Percentiles rank a stretch among this genome's conserved stretches.
phyloP scores from a whole-genome alignment of 352 stramenopile genomes.

The Pythium guiyangense region DNA sequence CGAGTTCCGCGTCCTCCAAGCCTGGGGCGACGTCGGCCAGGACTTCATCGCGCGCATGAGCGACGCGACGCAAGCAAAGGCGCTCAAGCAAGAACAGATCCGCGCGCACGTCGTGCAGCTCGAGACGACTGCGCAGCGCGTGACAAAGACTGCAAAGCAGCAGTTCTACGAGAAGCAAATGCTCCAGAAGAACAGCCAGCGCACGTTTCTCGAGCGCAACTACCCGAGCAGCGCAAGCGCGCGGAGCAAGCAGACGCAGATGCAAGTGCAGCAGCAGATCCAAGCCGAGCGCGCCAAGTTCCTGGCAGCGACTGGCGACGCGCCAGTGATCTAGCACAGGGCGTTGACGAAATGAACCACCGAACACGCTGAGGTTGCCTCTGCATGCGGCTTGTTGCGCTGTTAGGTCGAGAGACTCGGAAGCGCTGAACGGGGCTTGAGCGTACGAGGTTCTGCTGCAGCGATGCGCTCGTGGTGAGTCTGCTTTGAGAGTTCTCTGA shows the following conservation, averaged over 20 bases:
- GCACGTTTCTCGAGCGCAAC: slow-evolving; percentile 63
- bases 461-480: not conserved
- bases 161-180: slow-evolving; percentile 67
- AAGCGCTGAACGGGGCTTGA: not conserved
- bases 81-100: slow-evolving; percentile 50
- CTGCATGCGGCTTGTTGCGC: not conserved
- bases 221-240: slow-evolving; percentile 38
- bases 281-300: slow-evolving; percentile 27
- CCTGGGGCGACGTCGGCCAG: slow-evolving; percentile 66
- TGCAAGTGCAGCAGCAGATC: slow-evolving; percentile 33
- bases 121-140: slow-evolving; percentile 25
- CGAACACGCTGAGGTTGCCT: not conserved
- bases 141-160: slow-evolving; percentile 52
- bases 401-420: not conserved
- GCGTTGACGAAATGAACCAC: not conserved
- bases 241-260: slow-evolving; percentile 56
- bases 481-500: not conserved
- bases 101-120: slow-evolving; percentile 30
- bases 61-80: slow-evolving; percentile 32
- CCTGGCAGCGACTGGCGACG: slow-evolving; percentile 5
- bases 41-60: slow-evolving; percentile 62
- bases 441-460: not conserved
- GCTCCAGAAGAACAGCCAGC: slow-evolving; percentile 40
- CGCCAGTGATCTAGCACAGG: slow-evolving; percentile 4
- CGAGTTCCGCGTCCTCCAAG: slow-evolving; percentile 66